These are phyloP conservation scores for Tolypocladium amazonense DNA, from an alignment of 2,329 filamentous ascomycete species.

Conservation along the genomic window DNA sequence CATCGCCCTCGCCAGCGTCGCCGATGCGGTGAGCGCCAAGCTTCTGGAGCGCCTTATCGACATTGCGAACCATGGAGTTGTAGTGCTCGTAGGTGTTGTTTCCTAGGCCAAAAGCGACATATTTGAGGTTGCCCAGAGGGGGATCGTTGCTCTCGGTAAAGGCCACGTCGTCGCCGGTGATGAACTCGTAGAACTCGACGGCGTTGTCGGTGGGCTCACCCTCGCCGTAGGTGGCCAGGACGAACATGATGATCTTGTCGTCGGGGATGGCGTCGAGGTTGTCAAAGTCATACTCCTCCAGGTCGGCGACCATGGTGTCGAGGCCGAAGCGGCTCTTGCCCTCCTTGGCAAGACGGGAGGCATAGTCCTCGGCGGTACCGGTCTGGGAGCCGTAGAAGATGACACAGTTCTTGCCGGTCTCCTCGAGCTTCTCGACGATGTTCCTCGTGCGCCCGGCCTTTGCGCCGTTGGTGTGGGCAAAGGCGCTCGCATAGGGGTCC, in stretches of 20 bases:
- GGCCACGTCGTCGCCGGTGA: constrained; percentile 67
- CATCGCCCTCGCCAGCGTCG: constrained; percentile 85
- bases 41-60: constrained; percentile 70
- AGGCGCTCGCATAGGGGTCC: constrained; percentile 74
- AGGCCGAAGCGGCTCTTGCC: constrained; percentile 92
- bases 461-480: constrained; percentile 56
- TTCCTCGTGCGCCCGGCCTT: constrained; percentile 82
- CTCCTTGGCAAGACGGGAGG: constrained; percentile 91
- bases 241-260: constrained; percentile 90
- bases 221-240: constrained; percentile 95
- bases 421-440: constrained; percentile 91
- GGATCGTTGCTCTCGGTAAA: constrained; percentile 70
- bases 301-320: constrained; percentile 95
- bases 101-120: constrained; percentile 88
- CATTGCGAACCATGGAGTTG: constrained; percentile 94
- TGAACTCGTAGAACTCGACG: constrained; percentile 97
- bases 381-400: constrained; percentile 99
- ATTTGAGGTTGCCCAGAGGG: constrained; percentile 75
- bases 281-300: constrained; percentile 96
- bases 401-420: constrained; percentile 92
- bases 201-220: constrained; percentile 98
- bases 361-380: constrained; percentile 96
- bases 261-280: constrained; percentile 80
- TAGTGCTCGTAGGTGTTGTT: constrained; percentile 99
- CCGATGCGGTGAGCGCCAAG: constrained; percentile 80